Evolutionary conservation across 768 basidiomycete species (phyloP), one percentile per base, ranked within the genome.

Genomic region (Suillus discolor): DNA sequence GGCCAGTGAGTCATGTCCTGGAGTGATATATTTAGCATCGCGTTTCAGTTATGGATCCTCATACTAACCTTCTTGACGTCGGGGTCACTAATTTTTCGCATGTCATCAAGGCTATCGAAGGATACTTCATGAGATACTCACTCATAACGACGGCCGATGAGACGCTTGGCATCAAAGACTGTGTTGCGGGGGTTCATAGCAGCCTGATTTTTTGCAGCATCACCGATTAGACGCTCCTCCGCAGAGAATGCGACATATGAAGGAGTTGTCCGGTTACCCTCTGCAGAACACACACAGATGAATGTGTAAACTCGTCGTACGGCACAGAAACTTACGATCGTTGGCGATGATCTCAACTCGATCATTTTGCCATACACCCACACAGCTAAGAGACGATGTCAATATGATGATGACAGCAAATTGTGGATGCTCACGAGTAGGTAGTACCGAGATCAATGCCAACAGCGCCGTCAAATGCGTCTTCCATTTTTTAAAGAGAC

Each of bases 111-210:
- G 6, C 25, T 42, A 63, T 47, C 65, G 25, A 66, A 49, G 64
- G 60, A 63, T 60, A 63, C 23, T 45, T 16, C 7, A 51, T 49
- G 23, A 63, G 42, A 20, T 31, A 82, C 90, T 71, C 72, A 93
- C 94, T 98, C 96, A 77, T 90, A 99, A 73, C 96, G 89, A 71
- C 97, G 93, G 74, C 97, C 97, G 75, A 99, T 99, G 75, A 99
- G 89, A 81, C 97, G 96, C 84, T 99, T 98, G 67, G 97, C 97
- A 79, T 99, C 97, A 80, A 99, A 99, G 79, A 99, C 93, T 71
- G 97, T 99, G 87, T 98, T 98, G 75, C 85, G 86, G 69, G 97
- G 97, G 88, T 99, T 99, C 97, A 99, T 99, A 71, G 97, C 97
- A 66, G 93, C 94, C 86, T 99, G 96, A 79, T 97, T 97, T 82